Percentiles rank a stretch among this genome's conserved stretches.
Evolutionary conservation across 2,329 filamentous ascomycete genomes (phyloP).

Genomic region (Torrubiella hemipterigena): DNA sequence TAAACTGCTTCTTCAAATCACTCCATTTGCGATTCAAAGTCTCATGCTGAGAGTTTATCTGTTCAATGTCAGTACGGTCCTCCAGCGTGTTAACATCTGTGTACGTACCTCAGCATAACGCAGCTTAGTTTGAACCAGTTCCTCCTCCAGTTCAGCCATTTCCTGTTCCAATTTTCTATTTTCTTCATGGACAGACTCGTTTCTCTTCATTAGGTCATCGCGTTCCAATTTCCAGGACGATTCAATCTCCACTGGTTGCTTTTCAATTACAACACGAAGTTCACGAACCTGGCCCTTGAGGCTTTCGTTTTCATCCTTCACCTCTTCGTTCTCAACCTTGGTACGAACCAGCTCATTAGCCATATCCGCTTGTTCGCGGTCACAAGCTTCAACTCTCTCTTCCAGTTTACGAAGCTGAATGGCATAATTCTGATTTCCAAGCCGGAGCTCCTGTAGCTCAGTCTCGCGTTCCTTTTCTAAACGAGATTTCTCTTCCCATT

Average conservation of each 20-base stretch:
- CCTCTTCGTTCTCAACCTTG: conserved; percentile 85
- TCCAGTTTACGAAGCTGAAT: conserved; percentile 74
- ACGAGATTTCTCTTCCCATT: conserved; percentile 90
- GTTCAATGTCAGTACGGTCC: no score
- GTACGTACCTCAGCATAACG: conserved; percentile 80
- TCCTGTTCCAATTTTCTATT: conserved; percentile 83
- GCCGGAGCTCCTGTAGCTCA: conserved; percentile 64
- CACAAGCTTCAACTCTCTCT: conserved; percentile 75
- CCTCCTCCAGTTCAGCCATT: conserved; percentile 81
- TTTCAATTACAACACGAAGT: conserved; percentile 75
- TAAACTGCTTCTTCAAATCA: conserved; percentile 53
- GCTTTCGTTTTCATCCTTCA: conserved; percentile 82
- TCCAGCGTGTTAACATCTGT: no score
- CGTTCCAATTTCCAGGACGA: conserved; percentile 71
- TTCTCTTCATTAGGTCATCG: conserved; percentile 83
- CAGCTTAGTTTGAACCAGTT: conserved; percentile 90
- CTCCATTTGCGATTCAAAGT: conserved; percentile 65
- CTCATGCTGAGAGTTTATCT: conserved; percentile 64
- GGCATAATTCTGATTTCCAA: conserved; percentile 54
- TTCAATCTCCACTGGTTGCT: conserved; percentile 82
- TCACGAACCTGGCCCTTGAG: conserved; percentile 76
- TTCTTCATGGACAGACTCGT: conserved; percentile 87
- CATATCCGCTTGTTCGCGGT: conserved; percentile 80
- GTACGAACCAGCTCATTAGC: conserved; percentile 84
- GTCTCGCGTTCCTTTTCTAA: conserved; percentile 69